Conservation (phyloP, 805 yeast genomes). For the Teunomyces gatunensis region DNA sequence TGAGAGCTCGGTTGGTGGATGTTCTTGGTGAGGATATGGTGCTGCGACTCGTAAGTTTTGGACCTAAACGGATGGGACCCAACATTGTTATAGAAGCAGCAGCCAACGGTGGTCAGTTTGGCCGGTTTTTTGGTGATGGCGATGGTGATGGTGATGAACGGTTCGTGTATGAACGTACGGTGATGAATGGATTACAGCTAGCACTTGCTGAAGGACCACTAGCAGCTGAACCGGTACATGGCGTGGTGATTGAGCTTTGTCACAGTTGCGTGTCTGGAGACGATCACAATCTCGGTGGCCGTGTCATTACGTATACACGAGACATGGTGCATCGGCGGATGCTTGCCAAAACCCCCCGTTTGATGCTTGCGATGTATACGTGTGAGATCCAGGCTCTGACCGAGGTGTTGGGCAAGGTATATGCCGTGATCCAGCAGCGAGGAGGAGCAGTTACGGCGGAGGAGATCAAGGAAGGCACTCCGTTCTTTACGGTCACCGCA, state of each 20-base stretch:
- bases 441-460: slow-evolving; percentile 84
- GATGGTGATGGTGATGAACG: slow-evolving; percentile 12
- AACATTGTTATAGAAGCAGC: slow-evolving; percentile 65
- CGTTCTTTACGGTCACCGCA: slow-evolving; percentile 86
- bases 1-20: slow-evolving; percentile 12
- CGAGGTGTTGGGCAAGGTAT: slow-evolving; percentile 92
- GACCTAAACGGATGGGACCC: slow-evolving; percentile 74
- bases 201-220: slow-evolving; percentile 85
- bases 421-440: slow-evolving; percentile 87
- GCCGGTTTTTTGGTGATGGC: slow-evolving; percentile 22
- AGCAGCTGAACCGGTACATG: slow-evolving; percentile 83
- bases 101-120: slow-evolving; percentile 23
- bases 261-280: slow-evolving; percentile 22
- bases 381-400: slow-evolving; percentile 95
- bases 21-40: slow-evolving; percentile 22
- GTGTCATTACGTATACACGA: slow-evolving; percentile 69
- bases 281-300: slow-evolving; percentile 47
- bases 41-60: slow-evolving; percentile 57
- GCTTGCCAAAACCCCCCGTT: slow-evolving; percentile 81
- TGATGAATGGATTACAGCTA: slow-evolving; percentile 81
- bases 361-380: slow-evolving; percentile 87
- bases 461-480: slow-evolving; percentile 98
- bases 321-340: slow-evolving; percentile 66
- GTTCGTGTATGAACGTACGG: slow-evolving; percentile 53
- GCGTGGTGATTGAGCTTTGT: slow-evolving; percentile 55